A percentile compares a stretch with the other conserved stretches of the same genome.
These are phyloP conservation scores for Jatropha curcas DNA, from an alignment of 345 rosid species.

Conservation along the genomic window DNA sequence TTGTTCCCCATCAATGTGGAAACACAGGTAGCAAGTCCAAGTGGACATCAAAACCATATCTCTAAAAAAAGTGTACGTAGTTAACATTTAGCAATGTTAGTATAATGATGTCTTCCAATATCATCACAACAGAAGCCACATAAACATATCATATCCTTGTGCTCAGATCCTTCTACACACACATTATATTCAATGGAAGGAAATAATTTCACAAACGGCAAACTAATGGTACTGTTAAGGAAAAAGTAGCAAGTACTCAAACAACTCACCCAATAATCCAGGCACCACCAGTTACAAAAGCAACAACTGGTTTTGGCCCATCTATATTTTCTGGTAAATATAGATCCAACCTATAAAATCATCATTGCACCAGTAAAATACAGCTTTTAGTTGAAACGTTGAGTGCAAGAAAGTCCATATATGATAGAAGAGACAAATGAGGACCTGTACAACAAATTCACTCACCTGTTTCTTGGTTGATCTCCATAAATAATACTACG, in stretches of 20 bases:
- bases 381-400: not conserved
- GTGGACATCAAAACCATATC: not conserved
- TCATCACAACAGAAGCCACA: not conserved
- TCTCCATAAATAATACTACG: slow-evolving; percentile 34
- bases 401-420: not conserved
- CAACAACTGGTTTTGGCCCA: slow-evolving; percentile 34
- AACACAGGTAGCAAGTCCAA: not conserved
- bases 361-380: slow-evolving; percentile 1
- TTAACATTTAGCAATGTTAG: not conserved
- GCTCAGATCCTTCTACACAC: not conserved
- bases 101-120: not conserved
- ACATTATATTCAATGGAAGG: not conserved
- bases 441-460: not conserved
- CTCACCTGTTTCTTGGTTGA: slow-evolving; percentile 37
- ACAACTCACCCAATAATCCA: slow-evolving; percentile 40
- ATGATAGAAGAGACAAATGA: not conserved
- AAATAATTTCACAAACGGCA: not conserved
- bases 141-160: not conserved
- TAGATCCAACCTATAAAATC: slow-evolving; percentile 34
- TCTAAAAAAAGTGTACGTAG: not conserved
- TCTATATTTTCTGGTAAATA: slow-evolving; percentile 28
- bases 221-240: not conserved
- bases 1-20: not conserved
- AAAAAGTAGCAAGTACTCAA: slow-evolving; percentile 1
- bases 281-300: slow-evolving; percentile 42